phyloP scores from a whole-genome alignment of 1,139 yeast genomes.

The Starmera stellimalicola region DNA sequence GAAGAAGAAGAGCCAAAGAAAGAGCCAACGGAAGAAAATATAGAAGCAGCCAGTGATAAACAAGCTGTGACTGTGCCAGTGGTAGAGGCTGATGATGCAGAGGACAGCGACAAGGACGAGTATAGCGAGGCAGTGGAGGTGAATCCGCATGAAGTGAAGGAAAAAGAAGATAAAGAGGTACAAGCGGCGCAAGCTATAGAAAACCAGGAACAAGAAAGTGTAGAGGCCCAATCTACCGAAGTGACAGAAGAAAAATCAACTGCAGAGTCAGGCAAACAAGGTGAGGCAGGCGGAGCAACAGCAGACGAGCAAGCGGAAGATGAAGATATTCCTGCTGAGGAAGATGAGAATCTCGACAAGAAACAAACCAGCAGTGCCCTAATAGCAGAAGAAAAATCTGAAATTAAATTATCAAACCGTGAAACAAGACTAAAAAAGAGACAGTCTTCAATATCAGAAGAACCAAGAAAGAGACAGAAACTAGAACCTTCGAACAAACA shows the following conservation, averaged over 20 bases:
- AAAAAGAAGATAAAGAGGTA: neutral
- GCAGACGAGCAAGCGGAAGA: slow-evolving; percentile 2
- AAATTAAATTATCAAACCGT: neutral
- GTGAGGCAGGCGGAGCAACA: slow-evolving; percentile 3
- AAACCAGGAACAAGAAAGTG: too few relatives aligned
- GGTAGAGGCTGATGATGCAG: slow-evolving; percentile 1
- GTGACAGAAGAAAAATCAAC: neutral
- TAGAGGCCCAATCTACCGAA: too few relatives aligned
- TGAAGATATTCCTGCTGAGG: slow-evolving; percentile 3
- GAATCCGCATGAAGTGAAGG: slow-evolving; percentile 3
- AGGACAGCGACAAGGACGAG: neutral
- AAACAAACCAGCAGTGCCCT: neutral
- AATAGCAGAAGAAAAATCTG: neutral
- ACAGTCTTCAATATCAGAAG: slow-evolving; percentile 2
- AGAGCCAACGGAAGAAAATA: slow-evolving; percentile 5
- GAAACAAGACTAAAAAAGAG: slow-evolving; percentile 1
- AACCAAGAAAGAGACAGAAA: slow-evolving; percentile 4
- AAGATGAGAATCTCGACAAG: neutral
- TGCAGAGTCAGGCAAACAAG: neutral
- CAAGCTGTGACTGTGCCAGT: too few relatives aligned
- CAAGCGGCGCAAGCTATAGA: too few relatives aligned
- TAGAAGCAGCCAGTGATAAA: slow-evolving; percentile 4
- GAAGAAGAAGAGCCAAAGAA: slow-evolving; percentile 7
- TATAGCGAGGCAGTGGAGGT: neutral
- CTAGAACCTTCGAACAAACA: slow-evolving; percentile 8